A percentile compares a stretch with the other conserved stretches of the same genome.
phyloP scores from a whole-genome alignment of 2,329 filamentous ascomycete genomes.

The Esteya vermicola region DNA sequence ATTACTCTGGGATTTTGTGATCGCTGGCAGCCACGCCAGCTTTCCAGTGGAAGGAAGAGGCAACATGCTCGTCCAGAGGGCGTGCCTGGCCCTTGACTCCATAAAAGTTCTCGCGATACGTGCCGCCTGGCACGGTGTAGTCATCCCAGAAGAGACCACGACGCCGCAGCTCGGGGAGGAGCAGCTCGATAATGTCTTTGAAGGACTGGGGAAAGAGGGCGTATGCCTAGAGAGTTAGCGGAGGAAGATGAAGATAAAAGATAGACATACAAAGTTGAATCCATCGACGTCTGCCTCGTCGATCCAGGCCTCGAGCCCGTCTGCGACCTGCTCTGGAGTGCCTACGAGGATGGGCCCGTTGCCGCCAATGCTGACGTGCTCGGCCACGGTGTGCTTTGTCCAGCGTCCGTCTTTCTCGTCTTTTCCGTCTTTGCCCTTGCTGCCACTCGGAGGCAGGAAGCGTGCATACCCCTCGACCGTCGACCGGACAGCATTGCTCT shows the following conservation, averaged over 20 bases:
- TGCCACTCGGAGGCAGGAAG: not conserved
- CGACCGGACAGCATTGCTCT: slow-evolving; percentile 23
- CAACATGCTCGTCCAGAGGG: slow-evolving; percentile 23
- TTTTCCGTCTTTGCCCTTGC: not conserved
- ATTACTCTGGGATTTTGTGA: slow-evolving; percentile 13
- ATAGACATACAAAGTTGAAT: slow-evolving; percentile 45
- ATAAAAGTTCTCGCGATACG: slow-evolving; percentile 28
- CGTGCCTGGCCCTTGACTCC: slow-evolving; percentile 18
- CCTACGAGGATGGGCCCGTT: slow-evolving; percentile 32
- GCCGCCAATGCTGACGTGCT: slow-evolving; percentile 10
- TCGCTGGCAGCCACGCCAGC: slow-evolving; percentile 16
- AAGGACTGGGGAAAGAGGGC: slow-evolving; percentile 42
- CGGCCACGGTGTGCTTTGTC: slow-evolving; percentile 8
- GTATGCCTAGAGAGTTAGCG: slow-evolving; percentile 28
- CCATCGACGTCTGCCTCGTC: slow-evolving; percentile 57
- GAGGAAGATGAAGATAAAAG: not conserved
- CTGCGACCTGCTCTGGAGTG: slow-evolving; percentile 50
- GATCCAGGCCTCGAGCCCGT: slow-evolving; percentile 53
- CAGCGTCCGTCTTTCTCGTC: not conserved
- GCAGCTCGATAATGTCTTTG: slow-evolving; percentile 48
- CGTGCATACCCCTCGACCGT: slow-evolving; percentile 9
- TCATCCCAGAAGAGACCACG: slow-evolving; percentile 42
- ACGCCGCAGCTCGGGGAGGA: slow-evolving; percentile 46
- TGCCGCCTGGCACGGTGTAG: slow-evolving; percentile 26
- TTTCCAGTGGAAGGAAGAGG: slow-evolving; percentile 24